Percentiles rank a stretch among this genome's conserved stretches.
Conservation (phyloP, 2,329 filamentous ascomycete genomes). For the Alternaria gansuensis region DNA sequence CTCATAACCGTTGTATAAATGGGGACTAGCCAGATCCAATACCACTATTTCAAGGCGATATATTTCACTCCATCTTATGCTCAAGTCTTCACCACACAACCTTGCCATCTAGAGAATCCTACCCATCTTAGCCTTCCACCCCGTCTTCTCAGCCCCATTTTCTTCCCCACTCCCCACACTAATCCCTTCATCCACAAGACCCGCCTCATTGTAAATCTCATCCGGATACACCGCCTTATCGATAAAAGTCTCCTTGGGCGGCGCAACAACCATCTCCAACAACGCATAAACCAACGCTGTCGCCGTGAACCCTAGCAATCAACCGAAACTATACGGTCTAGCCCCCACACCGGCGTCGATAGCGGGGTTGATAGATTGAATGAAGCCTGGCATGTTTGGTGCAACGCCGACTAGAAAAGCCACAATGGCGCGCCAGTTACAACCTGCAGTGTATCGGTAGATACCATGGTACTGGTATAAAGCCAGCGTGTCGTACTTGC, state of each 20-base stretch:
- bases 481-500: constrained; percentile 61
- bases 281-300: constrained; percentile 66
- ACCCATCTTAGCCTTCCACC: constrained; percentile 47
- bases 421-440: constrained; percentile 68
- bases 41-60: no score
- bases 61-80: no score
- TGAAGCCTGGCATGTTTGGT: constrained; percentile 66
- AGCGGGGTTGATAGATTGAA: constrained; percentile 53
- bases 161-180: constrained; percentile 40
- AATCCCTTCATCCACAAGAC: constrained; percentile 41
- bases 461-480: constrained; percentile 61
- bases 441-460: constrained; percentile 62
- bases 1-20: neutral
- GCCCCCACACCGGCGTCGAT: constrained; percentile 59
- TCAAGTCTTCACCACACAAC: neutral
- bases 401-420: constrained; percentile 66
- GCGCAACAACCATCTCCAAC: constrained; percentile 59
- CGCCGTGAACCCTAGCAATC: constrained; percentile 68
- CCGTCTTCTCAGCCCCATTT: constrained; percentile 40
- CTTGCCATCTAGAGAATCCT: constrained; percentile 40
- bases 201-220: constrained; percentile 49
- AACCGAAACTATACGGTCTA: constrained; percentile 70
- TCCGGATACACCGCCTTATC: constrained; percentile 51
- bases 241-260: constrained; percentile 62
- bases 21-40: neutral